Evolutionary conservation across 2,329 filamentous ascomycete species (phyloP).

Genomic region (Calonectria pteridis): DNA sequence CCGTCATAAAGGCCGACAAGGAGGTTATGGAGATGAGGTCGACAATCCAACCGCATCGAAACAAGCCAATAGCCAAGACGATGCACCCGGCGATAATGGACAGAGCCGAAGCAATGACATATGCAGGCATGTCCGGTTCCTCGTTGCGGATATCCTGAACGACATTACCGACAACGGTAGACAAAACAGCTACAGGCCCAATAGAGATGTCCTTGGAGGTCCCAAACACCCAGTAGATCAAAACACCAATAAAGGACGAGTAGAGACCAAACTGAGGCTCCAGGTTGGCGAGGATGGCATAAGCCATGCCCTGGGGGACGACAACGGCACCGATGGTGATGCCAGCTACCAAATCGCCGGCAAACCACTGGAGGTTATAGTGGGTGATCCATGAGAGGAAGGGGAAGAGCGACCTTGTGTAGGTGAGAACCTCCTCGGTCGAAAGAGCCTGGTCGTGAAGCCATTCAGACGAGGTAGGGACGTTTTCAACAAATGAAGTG

Average conservation of each 20-base stretch:
- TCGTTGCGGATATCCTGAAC: slow-evolving; percentile 72
- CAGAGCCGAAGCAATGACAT: slow-evolving; percentile 82
- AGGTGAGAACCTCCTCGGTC: slow-evolving; percentile 65
- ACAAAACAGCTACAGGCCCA: slow-evolving; percentile 95
- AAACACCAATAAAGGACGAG: slow-evolving; percentile 94
- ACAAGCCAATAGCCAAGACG: slow-evolving; percentile 81
- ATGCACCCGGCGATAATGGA: slow-evolving; percentile 83
- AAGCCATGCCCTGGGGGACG: slow-evolving; percentile 97
- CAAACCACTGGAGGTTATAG: slow-evolving; percentile 92
- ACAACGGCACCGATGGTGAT: slow-evolving; percentile 74
- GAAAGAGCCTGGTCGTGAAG: slow-evolving; percentile 73
- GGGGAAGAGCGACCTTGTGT: slow-evolving; percentile 82
- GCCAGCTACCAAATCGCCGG: slow-evolving; percentile 88
- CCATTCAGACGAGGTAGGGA: slow-evolving; percentile 82
- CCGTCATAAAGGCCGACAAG: slow-evolving; percentile 96
- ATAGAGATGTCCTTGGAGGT: slow-evolving; percentile 99
- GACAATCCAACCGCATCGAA: slow-evolving; percentile 89
- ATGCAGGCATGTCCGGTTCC: slow-evolving; percentile 68
- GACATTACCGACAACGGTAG: slow-evolving; percentile 87
- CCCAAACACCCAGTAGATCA: slow-evolving; percentile 97
- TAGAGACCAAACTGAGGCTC: slow-evolving; percentile 82
- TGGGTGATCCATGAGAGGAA: slow-evolving; percentile 89
- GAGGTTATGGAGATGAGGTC: slow-evolving; percentile 92
- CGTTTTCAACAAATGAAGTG: slow-evolving; percentile 85
- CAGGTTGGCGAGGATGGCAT: slow-evolving; percentile 86